Evolutionary conservation across 768 basidiomycete species (phyloP).

Genomic region (Exidia glandulosa): DNA sequence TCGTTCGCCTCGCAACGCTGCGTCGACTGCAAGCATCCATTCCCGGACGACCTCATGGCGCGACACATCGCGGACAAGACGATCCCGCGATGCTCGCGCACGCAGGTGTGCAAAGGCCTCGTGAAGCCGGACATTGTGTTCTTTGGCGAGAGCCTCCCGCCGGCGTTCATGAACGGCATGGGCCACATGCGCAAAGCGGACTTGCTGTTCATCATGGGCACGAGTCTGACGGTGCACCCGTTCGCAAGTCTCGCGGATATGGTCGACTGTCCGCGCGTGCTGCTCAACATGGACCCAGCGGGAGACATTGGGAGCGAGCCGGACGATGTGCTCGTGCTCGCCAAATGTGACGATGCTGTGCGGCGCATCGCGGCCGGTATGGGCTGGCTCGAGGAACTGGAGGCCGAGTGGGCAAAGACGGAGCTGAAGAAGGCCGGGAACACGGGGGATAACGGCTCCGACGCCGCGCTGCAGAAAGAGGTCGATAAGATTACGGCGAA

Average conservation of each 20-base stretch:
- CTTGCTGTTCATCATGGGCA: constrained; percentile 83
- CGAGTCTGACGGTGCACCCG: constrained; percentile 76
- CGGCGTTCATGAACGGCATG: neutral
- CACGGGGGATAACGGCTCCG: constrained; percentile 3
- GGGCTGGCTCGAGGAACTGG: constrained; percentile 63
- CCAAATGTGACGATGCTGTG: constrained; percentile 62
- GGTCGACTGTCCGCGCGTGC: constrained; percentile 65
- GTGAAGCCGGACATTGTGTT: constrained; percentile 95
- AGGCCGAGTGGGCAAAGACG: constrained; percentile 44
- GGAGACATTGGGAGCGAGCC: constrained; percentile 46
- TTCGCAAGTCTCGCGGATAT: constrained; percentile 68
- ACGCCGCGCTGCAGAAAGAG: constrained; percentile 15
- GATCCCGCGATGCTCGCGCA: constrained; percentile 51
- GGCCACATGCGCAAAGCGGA: constrained; percentile 48
- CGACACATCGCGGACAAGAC: constrained; percentile 45
- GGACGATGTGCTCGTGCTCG: constrained; percentile 54
- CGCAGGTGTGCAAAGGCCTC: constrained; percentile 45
- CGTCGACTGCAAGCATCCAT: constrained; percentile 54
- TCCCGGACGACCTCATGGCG: constrained; percentile 59
- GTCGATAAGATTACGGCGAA: constrained; percentile 24
- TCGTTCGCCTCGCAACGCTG: constrained; percentile 86
- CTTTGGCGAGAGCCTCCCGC: constrained; percentile 67
- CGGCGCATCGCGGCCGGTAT: constrained; percentile 50
- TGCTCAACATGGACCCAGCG: constrained; percentile 80
- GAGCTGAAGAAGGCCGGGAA: constrained; percentile 12